phyloP scores from a whole-genome alignment of 768 basidiomycete genomes.

The Tricholoma terreum region DNA sequence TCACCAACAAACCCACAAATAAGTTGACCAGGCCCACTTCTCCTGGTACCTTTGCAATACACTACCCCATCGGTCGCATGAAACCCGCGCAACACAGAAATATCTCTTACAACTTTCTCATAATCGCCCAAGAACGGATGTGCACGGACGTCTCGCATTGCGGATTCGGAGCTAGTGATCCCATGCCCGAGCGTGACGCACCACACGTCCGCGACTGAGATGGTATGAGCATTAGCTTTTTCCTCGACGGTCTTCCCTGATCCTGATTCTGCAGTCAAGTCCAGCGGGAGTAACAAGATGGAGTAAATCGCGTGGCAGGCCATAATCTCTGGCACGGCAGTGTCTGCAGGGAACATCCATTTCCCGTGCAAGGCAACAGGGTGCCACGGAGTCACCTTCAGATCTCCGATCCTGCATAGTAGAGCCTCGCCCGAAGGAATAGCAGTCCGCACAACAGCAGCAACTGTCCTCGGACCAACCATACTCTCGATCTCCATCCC shows the following conservation, averaged over 20 bases:
- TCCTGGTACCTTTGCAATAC: not conserved
- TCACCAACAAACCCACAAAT: not conserved
- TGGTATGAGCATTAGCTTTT: not conserved
- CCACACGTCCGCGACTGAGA: not conserved
- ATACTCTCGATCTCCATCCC: not conserved
- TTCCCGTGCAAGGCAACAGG: not conserved
- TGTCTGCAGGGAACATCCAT: not conserved
- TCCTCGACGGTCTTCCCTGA: not conserved
- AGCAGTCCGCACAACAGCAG: not conserved
- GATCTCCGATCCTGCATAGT: not conserved
- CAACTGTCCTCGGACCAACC: not conserved
- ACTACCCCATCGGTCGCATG: not conserved
- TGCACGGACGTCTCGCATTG: not conserved
- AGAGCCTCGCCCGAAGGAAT: not conserved
- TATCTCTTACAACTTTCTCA: not conserved
- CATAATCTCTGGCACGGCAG: not conserved
- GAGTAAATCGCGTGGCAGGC: not conserved
- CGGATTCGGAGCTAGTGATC: not conserved
- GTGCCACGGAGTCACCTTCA: not conserved
- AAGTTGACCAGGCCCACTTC: not conserved
- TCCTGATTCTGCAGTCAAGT: too few species aligned
- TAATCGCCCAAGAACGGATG: not conserved
- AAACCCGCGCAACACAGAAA: not conserved
- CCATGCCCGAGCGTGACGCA: not conserved
- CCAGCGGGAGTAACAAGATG: not conserved